phyloP scores from a whole-genome alignment of 805 yeast genomes.

The Saccharomyces kudriavzevii region DNA sequence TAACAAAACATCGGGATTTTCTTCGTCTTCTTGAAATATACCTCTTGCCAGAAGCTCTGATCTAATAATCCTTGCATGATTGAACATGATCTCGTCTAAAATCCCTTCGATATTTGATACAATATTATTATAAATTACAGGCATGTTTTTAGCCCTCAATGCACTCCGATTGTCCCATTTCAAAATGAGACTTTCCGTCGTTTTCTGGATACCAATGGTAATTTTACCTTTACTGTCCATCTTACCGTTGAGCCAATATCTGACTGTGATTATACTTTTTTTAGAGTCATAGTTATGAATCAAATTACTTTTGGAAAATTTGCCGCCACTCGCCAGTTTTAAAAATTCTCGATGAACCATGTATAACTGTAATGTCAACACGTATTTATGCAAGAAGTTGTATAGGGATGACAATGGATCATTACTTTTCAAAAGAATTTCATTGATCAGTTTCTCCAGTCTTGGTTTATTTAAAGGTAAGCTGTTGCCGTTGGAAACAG shows the following conservation, averaged over 20 bases:
- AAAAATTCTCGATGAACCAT: conserved; percentile 26
- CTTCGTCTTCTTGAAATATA: conserved; percentile 27
- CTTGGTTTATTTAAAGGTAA: conserved; percentile 24
- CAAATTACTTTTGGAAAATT: conserved; percentile 29
- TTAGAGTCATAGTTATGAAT: conserved; percentile 29
- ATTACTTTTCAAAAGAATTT: conserved; percentile 23
- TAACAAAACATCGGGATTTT: conserved; percentile 21
- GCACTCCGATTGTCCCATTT: conserved; percentile 27
- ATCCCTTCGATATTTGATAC: conserved; percentile 25
- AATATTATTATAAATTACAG: conserved; percentile 19
- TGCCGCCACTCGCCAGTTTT: conserved; percentile 24
- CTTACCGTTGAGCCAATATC: conserved; percentile 30
- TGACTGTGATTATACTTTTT: conserved; percentile 25
- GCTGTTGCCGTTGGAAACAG: not conserved
- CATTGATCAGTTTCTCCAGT: conserved; percentile 28
- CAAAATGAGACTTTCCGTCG: conserved; percentile 18
- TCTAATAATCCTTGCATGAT: conserved; percentile 29
- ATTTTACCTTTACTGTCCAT: conserved; percentile 25
- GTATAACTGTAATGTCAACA: conserved; percentile 28
- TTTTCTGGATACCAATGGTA: conserved; percentile 24
- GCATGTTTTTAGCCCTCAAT: conserved; percentile 11
- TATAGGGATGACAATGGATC: conserved; percentile 25
- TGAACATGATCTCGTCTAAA: conserved; percentile 30
- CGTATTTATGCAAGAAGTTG: conserved; percentile 28
- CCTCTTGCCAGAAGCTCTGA: conserved; percentile 24